Conservation (phyloP, 768 basidiomycete species). For the Calocybe indica region DNA sequence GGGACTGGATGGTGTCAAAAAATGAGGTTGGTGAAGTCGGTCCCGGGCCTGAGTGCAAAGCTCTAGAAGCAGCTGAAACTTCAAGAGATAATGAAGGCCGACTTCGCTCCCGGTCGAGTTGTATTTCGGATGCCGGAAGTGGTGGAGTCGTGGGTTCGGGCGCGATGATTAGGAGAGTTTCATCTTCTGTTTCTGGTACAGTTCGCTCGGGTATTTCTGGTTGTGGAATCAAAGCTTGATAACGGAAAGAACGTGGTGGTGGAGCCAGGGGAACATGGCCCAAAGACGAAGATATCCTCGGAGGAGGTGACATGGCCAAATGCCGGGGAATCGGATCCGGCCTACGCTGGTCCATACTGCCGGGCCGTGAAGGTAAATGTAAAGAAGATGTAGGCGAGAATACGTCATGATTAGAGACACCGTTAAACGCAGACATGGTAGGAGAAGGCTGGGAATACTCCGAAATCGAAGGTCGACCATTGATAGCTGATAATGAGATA, state of each 20-base stretch:
- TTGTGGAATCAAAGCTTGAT: conserved; percentile 16
- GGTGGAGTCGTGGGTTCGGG: conserved; percentile 41
- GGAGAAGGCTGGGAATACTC: conserved; percentile 70
- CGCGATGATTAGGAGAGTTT: conserved; percentile 29
- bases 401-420: conserved; percentile 35
- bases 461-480: conserved; percentile 52
- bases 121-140: conserved; percentile 28
- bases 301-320: conserved; percentile 49
- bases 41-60: conserved; percentile 55
- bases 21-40: conserved; percentile 65
- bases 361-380: conserved; percentile 19
- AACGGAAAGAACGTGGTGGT: conserved; percentile 39
- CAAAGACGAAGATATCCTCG: conserved; percentile 59
- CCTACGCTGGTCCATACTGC: conserved; percentile 16
- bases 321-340: conserved; percentile 22
- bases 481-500: conserved; percentile 42
- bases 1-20: conserved; percentile 68
- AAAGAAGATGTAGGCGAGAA: conserved; percentile 17
- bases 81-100: conserved; percentile 29
- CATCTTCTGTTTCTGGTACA: conserved; percentile 17
- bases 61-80: conserved; percentile 39
- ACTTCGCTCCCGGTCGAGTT: conserved; percentile 14
- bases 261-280: conserved; percentile 51
- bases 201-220: conserved; percentile 14
- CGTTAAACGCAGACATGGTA: conserved; percentile 76